A percentile compares a stretch with the other conserved stretches of the same genome.
These are phyloP conservation scores for Cyberlindnera sargentensis DNA, from an alignment of 805 yeast species.

Conservation along the genomic window DNA sequence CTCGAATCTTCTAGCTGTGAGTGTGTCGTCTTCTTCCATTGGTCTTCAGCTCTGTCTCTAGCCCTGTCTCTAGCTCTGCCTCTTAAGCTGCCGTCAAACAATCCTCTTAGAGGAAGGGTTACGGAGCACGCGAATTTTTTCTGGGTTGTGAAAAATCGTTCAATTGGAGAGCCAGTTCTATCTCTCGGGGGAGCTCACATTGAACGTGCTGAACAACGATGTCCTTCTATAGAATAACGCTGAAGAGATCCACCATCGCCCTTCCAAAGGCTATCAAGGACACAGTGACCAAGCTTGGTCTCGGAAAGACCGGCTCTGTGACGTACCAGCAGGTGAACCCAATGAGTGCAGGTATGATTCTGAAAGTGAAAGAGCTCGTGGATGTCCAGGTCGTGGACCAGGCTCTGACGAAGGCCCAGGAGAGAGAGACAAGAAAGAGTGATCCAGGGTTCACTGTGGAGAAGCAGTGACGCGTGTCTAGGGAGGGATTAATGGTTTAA, in stretches of 20 bases:
- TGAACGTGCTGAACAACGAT: constrained; percentile 9
- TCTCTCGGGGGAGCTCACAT: too few species aligned
- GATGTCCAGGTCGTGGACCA: constrained; percentile 66
- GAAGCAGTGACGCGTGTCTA: constrained; percentile 8
- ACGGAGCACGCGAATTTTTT: constrained; percentile 1
- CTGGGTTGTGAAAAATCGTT: not conserved
- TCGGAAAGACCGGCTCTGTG: constrained; percentile 64
- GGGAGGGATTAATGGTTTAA: not conserved
- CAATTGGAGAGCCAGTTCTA: not conserved
- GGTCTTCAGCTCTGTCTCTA: not conserved
- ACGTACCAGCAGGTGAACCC: constrained; percentile 71
- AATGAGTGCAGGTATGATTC: constrained; percentile 77
- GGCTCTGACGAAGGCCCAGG: constrained; percentile 41
- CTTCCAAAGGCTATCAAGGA: constrained; percentile 62
- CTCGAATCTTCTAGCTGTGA: constrained; percentile 26
- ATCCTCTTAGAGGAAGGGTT: not conserved
- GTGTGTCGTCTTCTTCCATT: constrained; percentile 2
- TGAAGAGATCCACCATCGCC: constrained; percentile 78
- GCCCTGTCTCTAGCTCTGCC: not conserved
- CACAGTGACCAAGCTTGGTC: constrained; percentile 67
- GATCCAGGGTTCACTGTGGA: constrained; percentile 58
- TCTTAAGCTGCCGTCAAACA: not conserved
- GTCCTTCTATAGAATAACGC: constrained; percentile 61
- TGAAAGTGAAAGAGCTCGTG: constrained; percentile 79
- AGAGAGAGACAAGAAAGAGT: constrained; percentile 45